Evolutionary conservation across 805 yeast genomes (phyloP), one percentile per base, ranked within the genome.

Genomic region (Teunomyces tritomae): DNA sequence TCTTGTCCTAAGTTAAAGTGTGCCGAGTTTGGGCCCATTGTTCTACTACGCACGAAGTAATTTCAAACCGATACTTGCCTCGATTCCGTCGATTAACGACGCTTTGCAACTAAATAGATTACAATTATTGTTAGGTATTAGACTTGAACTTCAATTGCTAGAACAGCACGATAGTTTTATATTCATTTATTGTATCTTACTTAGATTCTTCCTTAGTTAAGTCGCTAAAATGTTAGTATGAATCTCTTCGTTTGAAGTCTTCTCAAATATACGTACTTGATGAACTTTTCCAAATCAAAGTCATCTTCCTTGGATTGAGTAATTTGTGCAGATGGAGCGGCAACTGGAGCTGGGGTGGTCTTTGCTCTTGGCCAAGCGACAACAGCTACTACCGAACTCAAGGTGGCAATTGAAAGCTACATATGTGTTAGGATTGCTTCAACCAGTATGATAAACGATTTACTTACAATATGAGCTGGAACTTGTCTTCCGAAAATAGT

Each of bases 401-500:
- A 69, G 17, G 77, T 72, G 51, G 65, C 59, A 46, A 72, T 59
- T 34, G 77, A 62, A 56, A 72, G 74, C 77, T 72, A 43, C 43
- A 46, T 52, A 61, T 58, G 51, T 49, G 48, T 43, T 20, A 16
- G 16, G 14, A 9, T 29, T 10, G 16, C 9, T 6, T 32, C 26
- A 28, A 29, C 17, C 17, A 28, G 39, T 16, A 4, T 5, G 16
- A 7, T 20, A 16, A 10, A 16, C 9, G 4, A 9, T 13, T 13
- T 36, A 70, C 77, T 17, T 71, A 72, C 77, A 49, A 69, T 55
- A 56, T 72, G 75, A 35, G 77, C 64, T 49, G 73, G 76, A 51
- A 72, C 77, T 62, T 72, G 74, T 61, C 54, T 72, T 48, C 77
- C 77, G 39, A 72, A 66, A 47, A 72, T 65, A 42, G 72, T 69